A percentile compares a stretch with the other conserved stretches of the same genome.
Evolutionary conservation across 129 eudicot genomes (phyloP).

Genomic region (sunflower (Helianthus annuus)): HanXRQr2.0-SUNRISE NC_035437.2:148175242-148175741

Average conservation of each 20-base stretch:
- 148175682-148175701: slow-evolving; percentile 68
- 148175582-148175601: slow-evolving; percentile 6
- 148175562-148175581: background rate
- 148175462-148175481: slow-evolving; percentile 51
- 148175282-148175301: background rate
- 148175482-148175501: slow-evolving; percentile 67
- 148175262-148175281: background rate
- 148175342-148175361: slow-evolving; percentile 70
- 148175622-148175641: slow-evolving; percentile 73
- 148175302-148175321: background rate
- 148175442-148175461: slow-evolving; percentile 51
- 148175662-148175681: slow-evolving; percentile 72
- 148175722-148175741: too few species aligned
- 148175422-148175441: slow-evolving; percentile 47
- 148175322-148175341: slow-evolving; percentile 17
- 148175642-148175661: slow-evolving; percentile 60
- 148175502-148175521: slow-evolving; percentile 3
- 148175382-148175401: slow-evolving; percentile 87
- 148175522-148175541: background rate
- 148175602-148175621: slow-evolving; percentile 54
- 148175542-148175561: slow-evolving; percentile 2
- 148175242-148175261: background rate
- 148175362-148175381: slow-evolving; percentile 72
- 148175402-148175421: slow-evolving; percentile 56
- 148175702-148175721: too few species aligned